These are phyloP conservation scores for Digitaria exilis DNA, from an alignment of 202 grass and related monocot species.

Conservation along the genomic window DNA sequence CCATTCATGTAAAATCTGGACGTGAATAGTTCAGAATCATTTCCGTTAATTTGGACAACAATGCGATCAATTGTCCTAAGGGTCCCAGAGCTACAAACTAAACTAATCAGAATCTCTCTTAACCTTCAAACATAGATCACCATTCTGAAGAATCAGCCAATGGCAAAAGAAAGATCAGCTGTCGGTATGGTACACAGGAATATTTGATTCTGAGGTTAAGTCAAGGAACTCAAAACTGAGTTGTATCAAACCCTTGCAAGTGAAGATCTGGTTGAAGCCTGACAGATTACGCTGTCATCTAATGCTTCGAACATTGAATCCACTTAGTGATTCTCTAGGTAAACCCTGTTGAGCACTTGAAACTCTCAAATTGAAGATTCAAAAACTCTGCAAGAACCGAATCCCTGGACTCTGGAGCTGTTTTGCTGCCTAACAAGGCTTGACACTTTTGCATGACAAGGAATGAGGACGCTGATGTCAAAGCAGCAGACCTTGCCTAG, in stretches of 20 bases:
- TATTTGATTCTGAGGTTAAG: not conserved
- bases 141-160: not conserved
- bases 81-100: not conserved
- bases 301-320: not conserved
- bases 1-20: not conserved
- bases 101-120: not conserved
- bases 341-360: not conserved
- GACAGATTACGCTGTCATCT: not conserved
- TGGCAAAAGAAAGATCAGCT: not conserved
- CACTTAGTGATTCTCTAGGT: not conserved
- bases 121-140: not conserved
- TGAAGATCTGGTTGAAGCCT: not conserved
- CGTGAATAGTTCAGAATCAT: not conserved
- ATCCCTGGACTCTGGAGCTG: not conserved
- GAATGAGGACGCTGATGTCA: slow-evolving; percentile 20
- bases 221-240: slow-evolving; percentile 13
- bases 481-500: not conserved
- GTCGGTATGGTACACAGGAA: not conserved
- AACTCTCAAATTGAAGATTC: slow-evolving; percentile 4
- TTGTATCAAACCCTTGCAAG: not conserved
- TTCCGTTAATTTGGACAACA: not conserved
- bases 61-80: not conserved
- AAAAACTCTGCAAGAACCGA: not conserved
- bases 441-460: slow-evolving; percentile 3
- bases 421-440: not conserved